Base-by-base conservation (phyloP, 2,329 filamentous ascomycete genomes). In the Colletotrichum scovillei region DNA sequence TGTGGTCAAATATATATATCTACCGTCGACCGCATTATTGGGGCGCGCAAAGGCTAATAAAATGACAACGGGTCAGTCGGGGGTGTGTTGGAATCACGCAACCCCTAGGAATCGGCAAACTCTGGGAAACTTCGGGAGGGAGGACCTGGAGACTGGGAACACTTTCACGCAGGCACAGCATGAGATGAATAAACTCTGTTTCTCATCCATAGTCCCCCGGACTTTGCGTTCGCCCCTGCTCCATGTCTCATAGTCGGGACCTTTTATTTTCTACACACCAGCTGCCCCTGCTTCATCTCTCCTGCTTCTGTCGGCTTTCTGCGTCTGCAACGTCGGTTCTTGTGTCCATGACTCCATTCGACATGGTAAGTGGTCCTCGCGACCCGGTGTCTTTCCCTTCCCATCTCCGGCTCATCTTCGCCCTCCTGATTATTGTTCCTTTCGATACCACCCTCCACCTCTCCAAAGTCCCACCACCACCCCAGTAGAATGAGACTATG, bases 151-250 rank as follows among this genome's bases (percentile, higher is more conserved):
- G 26, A 11, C 9, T 55, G 30, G 30, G n/a, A 64, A 64, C 58
- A 24, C 38, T 42, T 42, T 16, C 24, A n/a, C n/a, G 19, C 19
- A 49, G 42, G 42, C 35, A 63, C 58, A 56, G 19, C 56, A 53
- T 58, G 53, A 38, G 64, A 58, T 56, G 60, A 28, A 62, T 64
- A 64, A 62, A 71, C 55, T 66, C 49, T 58, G 67, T 70, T 66
- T 70, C 46, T 55, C 67, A 26, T 65, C 55, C n/a, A 59, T 46
- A 65, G 53, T 70, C 19, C 67, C 53, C 53, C 53, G 65, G 58
- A 53, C 59, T 59, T 30, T 72, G 59, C 53, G 46, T 52, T 55
- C 57, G 67, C 19, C 42, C 70, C 42, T 69, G 46, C 59, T 19
- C 59, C 60, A 64, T 70, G 67, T 73, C 67, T 71, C 67, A 62